phyloP scores from a whole-genome alignment of 768 basidiomycete genomes.

The Kwoniella bestiolae region DNA sequence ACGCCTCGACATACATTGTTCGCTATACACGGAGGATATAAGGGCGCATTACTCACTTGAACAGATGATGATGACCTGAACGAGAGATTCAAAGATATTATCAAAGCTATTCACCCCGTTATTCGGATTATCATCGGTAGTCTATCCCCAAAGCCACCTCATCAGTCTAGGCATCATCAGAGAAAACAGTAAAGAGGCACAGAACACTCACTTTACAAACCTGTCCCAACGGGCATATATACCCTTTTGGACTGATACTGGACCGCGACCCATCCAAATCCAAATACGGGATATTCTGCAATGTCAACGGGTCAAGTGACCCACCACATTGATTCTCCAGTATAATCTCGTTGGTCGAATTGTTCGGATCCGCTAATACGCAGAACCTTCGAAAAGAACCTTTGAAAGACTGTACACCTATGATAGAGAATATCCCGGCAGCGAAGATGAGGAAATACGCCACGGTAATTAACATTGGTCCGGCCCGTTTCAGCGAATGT shows the following conservation, averaged over 20 bases:
- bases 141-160: conserved; percentile 26
- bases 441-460: conserved; percentile 91
- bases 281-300: conserved; percentile 62
- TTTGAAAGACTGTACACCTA: conserved; percentile 92
- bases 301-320: conserved; percentile 67
- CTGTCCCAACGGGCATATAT: conserved; percentile 85
- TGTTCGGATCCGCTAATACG: conserved; percentile 53
- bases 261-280: conserved; percentile 58
- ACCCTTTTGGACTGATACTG: conserved; percentile 70
- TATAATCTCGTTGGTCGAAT: conserved; percentile 48
- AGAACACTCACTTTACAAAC: conserved; percentile 74
- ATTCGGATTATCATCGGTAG: conserved; percentile 65
- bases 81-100: conserved; percentile 75
- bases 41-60: conserved; percentile 69
- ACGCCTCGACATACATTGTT: too few species aligned
- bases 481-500: conserved; percentile 85
- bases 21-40: too few species aligned
- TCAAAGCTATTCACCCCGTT: conserved; percentile 79
- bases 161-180: too few species aligned
- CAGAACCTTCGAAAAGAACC: conserved; percentile 70
- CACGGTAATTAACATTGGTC: conserved; percentile 85
- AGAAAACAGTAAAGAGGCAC: too few species aligned
- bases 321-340: conserved; percentile 76
- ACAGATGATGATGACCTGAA: conserved; percentile 85
- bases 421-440: conserved; percentile 83